Conservation (phyloP, 169 alveolate genomes). For the Ichthyophthirius multifiliis region DNA sequence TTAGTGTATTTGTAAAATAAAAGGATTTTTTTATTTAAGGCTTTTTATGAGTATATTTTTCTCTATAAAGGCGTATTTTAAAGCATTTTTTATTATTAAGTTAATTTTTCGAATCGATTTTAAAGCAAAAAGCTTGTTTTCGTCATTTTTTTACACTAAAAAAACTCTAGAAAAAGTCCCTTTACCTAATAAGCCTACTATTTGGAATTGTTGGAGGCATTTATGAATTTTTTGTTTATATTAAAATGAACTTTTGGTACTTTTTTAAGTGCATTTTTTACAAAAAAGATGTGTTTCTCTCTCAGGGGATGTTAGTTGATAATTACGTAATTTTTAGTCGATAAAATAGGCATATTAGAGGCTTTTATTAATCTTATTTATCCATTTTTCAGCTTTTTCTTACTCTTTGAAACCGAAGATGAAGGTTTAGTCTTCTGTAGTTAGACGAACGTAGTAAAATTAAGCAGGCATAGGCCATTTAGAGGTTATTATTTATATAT, state of each 20-base stretch:
- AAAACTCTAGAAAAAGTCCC: conserved; percentile 85
- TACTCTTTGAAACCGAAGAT: neutral
- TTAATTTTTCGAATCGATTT: conserved; percentile 65
- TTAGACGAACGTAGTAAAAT: no score
- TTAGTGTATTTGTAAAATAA: conserved; percentile 46
- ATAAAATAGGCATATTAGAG: neutral
- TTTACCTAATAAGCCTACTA: conserved; percentile 69
- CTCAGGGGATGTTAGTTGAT: neutral
- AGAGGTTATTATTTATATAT: no score
- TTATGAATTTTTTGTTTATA: neutral
- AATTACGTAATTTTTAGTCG: neutral
- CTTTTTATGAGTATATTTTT: conserved; percentile 46
- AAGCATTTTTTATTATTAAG: conserved; percentile 44
- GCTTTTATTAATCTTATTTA: neutral
- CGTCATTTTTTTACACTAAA: conserved; percentile 56
- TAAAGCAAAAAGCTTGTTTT: conserved; percentile 64
- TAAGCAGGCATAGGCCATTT: no score
- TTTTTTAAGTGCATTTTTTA: neutral
- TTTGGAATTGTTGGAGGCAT: conserved; percentile 53
- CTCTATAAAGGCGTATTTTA: conserved; percentile 70
- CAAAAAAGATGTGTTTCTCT: neutral
- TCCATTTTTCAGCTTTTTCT: conserved; percentile 6
- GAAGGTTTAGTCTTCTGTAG: no score
- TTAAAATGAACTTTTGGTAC: neutral
- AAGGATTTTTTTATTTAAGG: conserved; percentile 56